Conservation (phyloP, 345 rosid species). For the Orychophragmus violaceus region DNA sequence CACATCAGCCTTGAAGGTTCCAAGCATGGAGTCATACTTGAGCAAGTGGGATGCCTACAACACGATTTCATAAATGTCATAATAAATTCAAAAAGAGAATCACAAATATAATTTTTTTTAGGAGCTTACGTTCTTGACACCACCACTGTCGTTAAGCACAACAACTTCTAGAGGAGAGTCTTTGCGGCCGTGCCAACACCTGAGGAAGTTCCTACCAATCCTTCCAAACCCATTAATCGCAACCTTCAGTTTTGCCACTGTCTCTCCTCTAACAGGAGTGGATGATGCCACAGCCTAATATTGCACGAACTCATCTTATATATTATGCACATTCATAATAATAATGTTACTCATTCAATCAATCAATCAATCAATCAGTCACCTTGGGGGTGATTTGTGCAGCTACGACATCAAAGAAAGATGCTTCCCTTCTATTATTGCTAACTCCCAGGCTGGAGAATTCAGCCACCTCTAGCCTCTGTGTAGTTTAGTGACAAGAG, state of each 20-base stretch:
- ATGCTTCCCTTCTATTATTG: conserved; percentile 40
- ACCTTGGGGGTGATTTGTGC: conserved; percentile 76
- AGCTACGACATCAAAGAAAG: conserved; percentile 70
- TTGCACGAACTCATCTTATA: conserved; percentile 10
- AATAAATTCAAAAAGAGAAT: background rate
- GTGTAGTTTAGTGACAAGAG: conserved; percentile 10
- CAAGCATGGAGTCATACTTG: conserved; percentile 92
- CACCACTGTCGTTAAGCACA: conserved; percentile 95
- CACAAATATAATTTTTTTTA: background rate
- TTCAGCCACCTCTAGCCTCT: conserved; percentile 71
- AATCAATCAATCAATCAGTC: no score
- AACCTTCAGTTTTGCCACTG: conserved; percentile 86
- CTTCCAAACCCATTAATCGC: conserved; percentile 97
- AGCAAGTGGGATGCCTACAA: conserved; percentile 91
- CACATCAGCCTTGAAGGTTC: conserved; percentile 92
- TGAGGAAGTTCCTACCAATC: conserved; percentile 94
- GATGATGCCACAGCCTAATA: conserved; percentile 43
- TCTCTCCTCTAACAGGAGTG: conserved; percentile 50
- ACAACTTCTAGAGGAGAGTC: conserved; percentile 90
- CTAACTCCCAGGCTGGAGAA: conserved; percentile 71
- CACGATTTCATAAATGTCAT: conserved; percentile 5
- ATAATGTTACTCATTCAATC: background rate
- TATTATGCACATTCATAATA: background rate
- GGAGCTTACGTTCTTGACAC: conserved; percentile 83
- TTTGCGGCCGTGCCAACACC: conserved; percentile 97